These are phyloP conservation scores for Teunomyces cretensis DNA, from an alignment of 805 yeast species.

Conservation along the genomic window DNA sequence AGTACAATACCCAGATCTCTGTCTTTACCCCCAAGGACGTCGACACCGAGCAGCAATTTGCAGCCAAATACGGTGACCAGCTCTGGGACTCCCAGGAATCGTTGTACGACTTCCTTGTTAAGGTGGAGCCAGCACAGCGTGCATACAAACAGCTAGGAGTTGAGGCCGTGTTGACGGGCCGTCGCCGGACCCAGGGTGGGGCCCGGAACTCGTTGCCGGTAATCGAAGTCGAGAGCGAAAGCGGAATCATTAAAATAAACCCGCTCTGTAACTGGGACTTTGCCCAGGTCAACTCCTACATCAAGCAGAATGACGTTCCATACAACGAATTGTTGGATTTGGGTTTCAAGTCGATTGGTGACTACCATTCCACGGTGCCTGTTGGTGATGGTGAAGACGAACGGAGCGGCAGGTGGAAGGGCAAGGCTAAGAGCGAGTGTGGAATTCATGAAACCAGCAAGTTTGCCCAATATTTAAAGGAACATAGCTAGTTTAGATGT, in stretches of 20 bases:
- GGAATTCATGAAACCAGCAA: conserved; percentile 86
- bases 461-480: conserved; percentile 59
- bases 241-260: conserved; percentile 79
- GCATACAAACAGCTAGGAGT: conserved; percentile 74
- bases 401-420: conserved; percentile 97
- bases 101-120: conserved; percentile 79
- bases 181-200: conserved; percentile 89
- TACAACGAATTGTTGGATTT: conserved; percentile 79
- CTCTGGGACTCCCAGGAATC: conserved; percentile 84
- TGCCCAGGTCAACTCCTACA: conserved; percentile 64
- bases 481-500: background rate
- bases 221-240: conserved; percentile 69
- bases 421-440: conserved; percentile 88
- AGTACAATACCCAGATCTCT: conserved; percentile 59
- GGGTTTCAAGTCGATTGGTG: conserved; percentile 92
- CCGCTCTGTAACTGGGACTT: conserved; percentile 87
- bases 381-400: conserved; percentile 92
- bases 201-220: conserved; percentile 69
- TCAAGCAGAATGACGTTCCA: conserved; percentile 73
- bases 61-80: conserved; percentile 63
- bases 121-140: conserved; percentile 89
- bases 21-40: conserved; percentile 66
- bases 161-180: conserved; percentile 87
- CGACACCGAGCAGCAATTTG: conserved; percentile 61
- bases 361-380: conserved; percentile 91